Conservation (phyloP, 2,329 filamentous ascomycete genomes). For the Hirsutella thompsonii region DNA sequence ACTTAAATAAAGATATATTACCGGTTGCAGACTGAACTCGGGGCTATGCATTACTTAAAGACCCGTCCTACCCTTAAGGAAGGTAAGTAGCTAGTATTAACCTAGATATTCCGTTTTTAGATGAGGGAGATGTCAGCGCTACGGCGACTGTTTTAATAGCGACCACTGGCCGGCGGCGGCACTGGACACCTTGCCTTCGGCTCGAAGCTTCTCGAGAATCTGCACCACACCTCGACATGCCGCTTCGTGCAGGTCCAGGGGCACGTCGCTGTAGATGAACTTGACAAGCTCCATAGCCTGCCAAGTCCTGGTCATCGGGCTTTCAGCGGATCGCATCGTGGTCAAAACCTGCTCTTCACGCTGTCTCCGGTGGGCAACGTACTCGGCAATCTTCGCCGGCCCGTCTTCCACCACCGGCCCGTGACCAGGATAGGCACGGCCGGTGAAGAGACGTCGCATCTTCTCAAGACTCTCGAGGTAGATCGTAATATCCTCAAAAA, state of each 20-base stretch:
- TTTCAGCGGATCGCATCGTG: constrained; percentile 36
- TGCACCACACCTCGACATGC: constrained; percentile 66
- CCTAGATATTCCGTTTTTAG: too few relatives aligned
- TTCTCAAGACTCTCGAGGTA: constrained; percentile 58
- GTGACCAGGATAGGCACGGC: constrained; percentile 77
- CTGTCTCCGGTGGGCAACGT: constrained; percentile 68
- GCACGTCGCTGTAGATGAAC: constrained; percentile 70
- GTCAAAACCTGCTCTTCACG: constrained; percentile 68
- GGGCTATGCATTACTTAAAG: too few relatives aligned
- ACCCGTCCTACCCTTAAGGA: too few relatives aligned
- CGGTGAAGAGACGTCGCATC: constrained; percentile 54
- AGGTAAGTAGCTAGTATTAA: too few relatives aligned
- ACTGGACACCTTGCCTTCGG: constrained; percentile 52
- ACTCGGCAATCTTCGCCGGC: constrained; percentile 60
- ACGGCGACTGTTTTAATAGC: constrained; percentile 7
- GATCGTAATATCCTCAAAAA: constrained; percentile 62
- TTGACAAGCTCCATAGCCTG: constrained; percentile 74
- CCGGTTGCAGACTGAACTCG: too few relatives aligned
- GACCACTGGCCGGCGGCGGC: constrained; percentile 20
- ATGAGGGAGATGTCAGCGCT: too few relatives aligned
- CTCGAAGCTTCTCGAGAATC: constrained; percentile 65
- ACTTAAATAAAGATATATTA: too few relatives aligned
- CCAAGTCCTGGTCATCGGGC: constrained; percentile 32
- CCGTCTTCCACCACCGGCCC: constrained; percentile 68
- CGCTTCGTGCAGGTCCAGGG: constrained; percentile 59